Percentiles rank a stretch among this genome's conserved stretches.
Evolutionary conservation across 306 rosid species (phyloP).

Genomic region (Citrullus amarus): DNA sequence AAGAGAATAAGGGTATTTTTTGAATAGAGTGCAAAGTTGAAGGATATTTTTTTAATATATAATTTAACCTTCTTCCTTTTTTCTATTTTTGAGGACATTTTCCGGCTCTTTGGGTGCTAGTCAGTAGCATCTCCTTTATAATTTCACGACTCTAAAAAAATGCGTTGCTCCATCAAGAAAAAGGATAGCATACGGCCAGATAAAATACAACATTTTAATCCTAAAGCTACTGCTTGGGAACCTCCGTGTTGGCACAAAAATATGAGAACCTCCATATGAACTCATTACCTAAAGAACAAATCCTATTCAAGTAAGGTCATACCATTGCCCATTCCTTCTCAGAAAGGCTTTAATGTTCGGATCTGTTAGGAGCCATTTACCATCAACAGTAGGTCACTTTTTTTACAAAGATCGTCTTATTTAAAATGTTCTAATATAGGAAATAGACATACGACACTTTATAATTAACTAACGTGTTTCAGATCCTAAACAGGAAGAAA

Average conservation of each 20-base stretch:
- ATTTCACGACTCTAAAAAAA: no score
- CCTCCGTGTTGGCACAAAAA: neutral
- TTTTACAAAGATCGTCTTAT: neutral
- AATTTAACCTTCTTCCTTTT: no score
- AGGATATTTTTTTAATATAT: no score
- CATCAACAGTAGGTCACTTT: neutral
- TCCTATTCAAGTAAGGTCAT: neutral
- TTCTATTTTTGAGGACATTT: no score
- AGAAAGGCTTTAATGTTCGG: neutral
- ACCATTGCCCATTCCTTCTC: neutral
- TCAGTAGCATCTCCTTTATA: no score
- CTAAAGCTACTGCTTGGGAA: neutral
- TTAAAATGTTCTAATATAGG: neutral
- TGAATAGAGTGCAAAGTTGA: no score
- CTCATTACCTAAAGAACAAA: neutral
- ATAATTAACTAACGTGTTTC: neutral
- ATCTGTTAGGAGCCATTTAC: neutral
- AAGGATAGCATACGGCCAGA: neutral
- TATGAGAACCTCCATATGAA: neutral
- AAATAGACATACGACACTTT: neutral
- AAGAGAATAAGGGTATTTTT: no score
- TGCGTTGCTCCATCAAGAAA: neutral
- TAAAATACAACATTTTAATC: neutral
- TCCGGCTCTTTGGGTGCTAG: no score
- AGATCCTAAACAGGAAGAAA: neutral